phyloP scores from a whole-genome alignment of 805 yeast species.

The Wickerhamomyces rabaulensis region DNA sequence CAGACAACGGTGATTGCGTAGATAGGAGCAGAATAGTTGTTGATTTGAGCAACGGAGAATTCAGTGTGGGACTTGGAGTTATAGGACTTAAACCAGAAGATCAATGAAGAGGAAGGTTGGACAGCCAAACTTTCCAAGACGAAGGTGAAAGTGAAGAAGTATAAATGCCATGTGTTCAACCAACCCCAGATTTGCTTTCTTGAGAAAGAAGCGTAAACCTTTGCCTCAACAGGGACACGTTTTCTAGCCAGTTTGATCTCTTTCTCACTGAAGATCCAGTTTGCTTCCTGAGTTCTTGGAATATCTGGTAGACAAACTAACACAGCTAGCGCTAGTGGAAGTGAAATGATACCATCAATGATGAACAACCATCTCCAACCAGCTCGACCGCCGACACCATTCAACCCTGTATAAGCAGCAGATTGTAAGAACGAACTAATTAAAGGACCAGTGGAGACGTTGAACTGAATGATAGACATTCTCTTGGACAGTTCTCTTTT shows the following conservation, averaged over 20 bases:
- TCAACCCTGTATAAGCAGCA: conserved; percentile 5
- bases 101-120: conserved; percentile 1
- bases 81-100: conserved; percentile 8
- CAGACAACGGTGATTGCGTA: conserved; percentile 5
- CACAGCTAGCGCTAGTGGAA: conserved; percentile 47
- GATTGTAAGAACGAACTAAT: conserved; percentile 28
- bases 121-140: conserved; percentile 4
- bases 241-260: conserved; percentile 2
- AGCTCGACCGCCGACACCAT: conserved; percentile 46
- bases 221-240: conserved; percentile 6
- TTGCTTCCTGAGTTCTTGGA: conserved; percentile 27
- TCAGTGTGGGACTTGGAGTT: not conserved
- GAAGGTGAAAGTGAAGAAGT: conserved; percentile 2
- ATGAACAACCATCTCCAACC: conserved; percentile 85
- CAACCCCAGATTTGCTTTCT: conserved; percentile 2
- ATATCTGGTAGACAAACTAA: conserved; percentile 64
- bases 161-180: conserved; percentile 7
- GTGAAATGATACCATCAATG: conserved; percentile 64
- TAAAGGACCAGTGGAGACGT: conserved; percentile 48
- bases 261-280: conserved; percentile 2
- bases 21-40: conserved; percentile 2
- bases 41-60: conserved; percentile 7
- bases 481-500: conserved; percentile 45
- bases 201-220: not conserved
- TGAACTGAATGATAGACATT: conserved; percentile 47